These are phyloP conservation scores for Hypericum perforatum DNA, from an alignment of 345 rosid species.

Conservation along the genomic window DNA sequence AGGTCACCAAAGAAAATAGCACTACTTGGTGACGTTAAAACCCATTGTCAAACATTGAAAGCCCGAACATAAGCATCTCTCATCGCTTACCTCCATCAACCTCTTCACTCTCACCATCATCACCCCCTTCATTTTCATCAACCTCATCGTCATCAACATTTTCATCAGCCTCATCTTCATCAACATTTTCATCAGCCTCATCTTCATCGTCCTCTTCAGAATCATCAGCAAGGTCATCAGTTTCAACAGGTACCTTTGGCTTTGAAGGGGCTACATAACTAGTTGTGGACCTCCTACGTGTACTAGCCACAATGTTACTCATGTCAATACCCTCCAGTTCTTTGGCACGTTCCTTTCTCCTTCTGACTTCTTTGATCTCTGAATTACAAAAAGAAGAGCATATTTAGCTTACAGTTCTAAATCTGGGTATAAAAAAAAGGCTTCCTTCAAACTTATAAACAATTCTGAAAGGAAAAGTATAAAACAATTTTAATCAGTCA, in stretches of 20 bases:
- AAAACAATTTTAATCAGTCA: too few species aligned
- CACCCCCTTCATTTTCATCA: slow-evolving; percentile 25
- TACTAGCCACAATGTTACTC: slow-evolving; percentile 67
- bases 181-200: slow-evolving; percentile 27
- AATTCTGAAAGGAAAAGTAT: too few species aligned
- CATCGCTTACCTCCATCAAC: slow-evolving; percentile 12
- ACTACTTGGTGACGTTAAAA: too few species aligned
- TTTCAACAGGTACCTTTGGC: slow-evolving; percentile 51
- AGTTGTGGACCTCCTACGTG: slow-evolving; percentile 65
- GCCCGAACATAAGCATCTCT: not conserved
- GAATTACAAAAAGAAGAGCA: slow-evolving; percentile 1
- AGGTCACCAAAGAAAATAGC: too few species aligned
- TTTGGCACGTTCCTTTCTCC: slow-evolving; percentile 52
- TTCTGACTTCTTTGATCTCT: slow-evolving; percentile 87
- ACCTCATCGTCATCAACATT: slow-evolving; percentile 24
- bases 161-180: slow-evolving; percentile 29
- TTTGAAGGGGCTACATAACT: slow-evolving; percentile 63
- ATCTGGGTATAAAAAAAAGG: too few species aligned
- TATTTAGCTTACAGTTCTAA: too few species aligned
- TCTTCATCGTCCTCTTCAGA: slow-evolving; percentile 4
- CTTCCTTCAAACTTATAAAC: too few species aligned
- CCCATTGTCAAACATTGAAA: too few species aligned
- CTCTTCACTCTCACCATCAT: slow-evolving; percentile 15
- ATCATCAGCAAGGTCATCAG: slow-evolving; percentile 14
- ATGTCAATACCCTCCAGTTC: slow-evolving; percentile 89